Percentiles rank a stretch among this genome's conserved stretches.
These are phyloP conservation scores for Heterobasidion irregulare DNA, from an alignment of 1,284 basidiomycete species.

Conservation along the genomic window DNA sequence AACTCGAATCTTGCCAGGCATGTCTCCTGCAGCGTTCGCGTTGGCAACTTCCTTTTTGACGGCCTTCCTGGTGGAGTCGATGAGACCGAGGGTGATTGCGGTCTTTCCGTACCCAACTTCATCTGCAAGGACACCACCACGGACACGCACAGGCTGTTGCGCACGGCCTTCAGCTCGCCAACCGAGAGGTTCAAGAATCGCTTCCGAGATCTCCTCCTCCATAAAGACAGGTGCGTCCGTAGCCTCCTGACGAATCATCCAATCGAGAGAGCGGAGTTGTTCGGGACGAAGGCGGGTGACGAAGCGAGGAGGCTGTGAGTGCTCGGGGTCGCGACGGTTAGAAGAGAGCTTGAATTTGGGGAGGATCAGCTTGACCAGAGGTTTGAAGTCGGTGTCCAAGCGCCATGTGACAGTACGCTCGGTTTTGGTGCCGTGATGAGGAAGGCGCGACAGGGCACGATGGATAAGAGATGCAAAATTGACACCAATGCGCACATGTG, in stretches of 20 bases:
- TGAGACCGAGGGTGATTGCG: constrained; percentile 86
- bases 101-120: constrained; percentile 97
- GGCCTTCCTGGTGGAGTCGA: constrained; percentile 57
- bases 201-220: constrained; percentile 93
- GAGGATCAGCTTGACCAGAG: constrained; percentile 51
- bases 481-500: constrained; percentile 78
- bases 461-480: constrained; percentile 86
- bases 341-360: constrained; percentile 66
- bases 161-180: constrained; percentile 94
- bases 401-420: constrained; percentile 67
- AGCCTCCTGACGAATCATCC: constrained; percentile 87
- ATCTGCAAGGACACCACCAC: constrained; percentile 91
- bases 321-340: constrained; percentile 72
- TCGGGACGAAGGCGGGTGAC: constrained; percentile 69
- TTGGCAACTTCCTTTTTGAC: constrained; percentile 50
- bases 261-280: constrained; percentile 84
- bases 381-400: constrained; percentile 70
- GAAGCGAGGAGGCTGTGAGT: constrained; percentile 77
- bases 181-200: constrained; percentile 75
- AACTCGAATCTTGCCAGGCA: constrained; percentile 62
- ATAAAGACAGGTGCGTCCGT: constrained; percentile 64
- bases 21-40: constrained; percentile 25
- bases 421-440: constrained; percentile 43
- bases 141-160: constrained; percentile 64
- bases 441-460: constrained; percentile 78